Percentiles rank a stretch among this genome's conserved stretches.
phyloP scores from a whole-genome alignment of 257 asterid species.

The Nemophila menziesii region DNA sequence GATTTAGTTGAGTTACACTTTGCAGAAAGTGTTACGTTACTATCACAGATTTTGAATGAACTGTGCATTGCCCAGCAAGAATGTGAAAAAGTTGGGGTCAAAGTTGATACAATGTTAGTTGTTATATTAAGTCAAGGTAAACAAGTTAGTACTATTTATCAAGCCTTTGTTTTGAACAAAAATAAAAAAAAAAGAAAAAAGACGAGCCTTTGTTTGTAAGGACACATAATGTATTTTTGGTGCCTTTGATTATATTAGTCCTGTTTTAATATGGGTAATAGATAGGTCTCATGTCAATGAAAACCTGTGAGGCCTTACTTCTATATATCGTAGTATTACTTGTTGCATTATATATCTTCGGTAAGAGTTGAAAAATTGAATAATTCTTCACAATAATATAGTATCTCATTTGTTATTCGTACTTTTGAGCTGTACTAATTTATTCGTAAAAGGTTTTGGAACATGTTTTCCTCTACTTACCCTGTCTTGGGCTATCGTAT shows the following conservation, averaged over 20 bases:
- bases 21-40: constrained; percentile 1
- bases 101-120: constrained; percentile 9
- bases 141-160: background rate
- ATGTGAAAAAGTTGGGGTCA: constrained; percentile 8
- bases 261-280: background rate
- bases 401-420: background rate
- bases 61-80: constrained; percentile 3
- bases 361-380: constrained; percentile 10
- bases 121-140: constrained; percentile 3
- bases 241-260: background rate
- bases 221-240: background rate
- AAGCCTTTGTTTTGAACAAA: constrained; percentile 11
- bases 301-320: constrained; percentile 13
- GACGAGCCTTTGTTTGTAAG: no score
- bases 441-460: no score
- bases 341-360: constrained; percentile 3
- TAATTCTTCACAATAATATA: background rate
- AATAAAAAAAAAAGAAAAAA: no score
- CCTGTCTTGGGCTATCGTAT: no score
- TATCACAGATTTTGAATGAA: background rate
- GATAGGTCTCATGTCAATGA: constrained; percentile 11
- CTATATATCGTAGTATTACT: constrained; percentile 6
- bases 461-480: no score
- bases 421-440: no score
- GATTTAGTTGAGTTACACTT: constrained; percentile 4